phyloP scores from a whole-genome alignment of 805 yeast species.

The Wickerhamomyces alni region DNA sequence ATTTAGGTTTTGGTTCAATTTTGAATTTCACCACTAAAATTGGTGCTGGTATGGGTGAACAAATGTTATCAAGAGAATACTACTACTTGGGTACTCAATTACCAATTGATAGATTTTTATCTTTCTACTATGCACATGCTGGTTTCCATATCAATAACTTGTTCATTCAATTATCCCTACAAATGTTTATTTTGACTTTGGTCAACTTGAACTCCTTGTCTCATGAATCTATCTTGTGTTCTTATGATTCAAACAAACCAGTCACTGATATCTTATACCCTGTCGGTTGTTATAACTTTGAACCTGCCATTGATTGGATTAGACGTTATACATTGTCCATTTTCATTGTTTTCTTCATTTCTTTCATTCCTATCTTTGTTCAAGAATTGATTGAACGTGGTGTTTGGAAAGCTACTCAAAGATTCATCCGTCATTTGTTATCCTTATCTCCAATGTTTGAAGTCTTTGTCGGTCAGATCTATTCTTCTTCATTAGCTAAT shows the following conservation, averaged over 20 bases:
- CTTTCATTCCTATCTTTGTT: constrained; percentile 71
- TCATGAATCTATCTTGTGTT: constrained; percentile 64
- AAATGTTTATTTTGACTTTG: constrained; percentile 62
- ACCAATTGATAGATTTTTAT: constrained; percentile 74
- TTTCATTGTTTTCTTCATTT: constrained; percentile 75
- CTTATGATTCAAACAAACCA: constrained; percentile 59
- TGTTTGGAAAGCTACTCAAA: constrained; percentile 63
- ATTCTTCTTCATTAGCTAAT: constrained; percentile 62
- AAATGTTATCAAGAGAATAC: constrained; percentile 78
- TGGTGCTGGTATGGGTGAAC: constrained; percentile 95
- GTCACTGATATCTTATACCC: constrained; percentile 62
- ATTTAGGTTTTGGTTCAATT: constrained; percentile 81
- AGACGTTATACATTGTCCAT: constrained; percentile 77
- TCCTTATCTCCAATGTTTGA: constrained; percentile 79
- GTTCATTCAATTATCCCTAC: constrained; percentile 71
- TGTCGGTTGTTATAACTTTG: constrained; percentile 65
- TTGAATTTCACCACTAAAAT: constrained; percentile 81
- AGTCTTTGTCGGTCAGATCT: constrained; percentile 76
- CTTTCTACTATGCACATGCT: constrained; percentile 82
- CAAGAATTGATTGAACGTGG: constrained; percentile 84
- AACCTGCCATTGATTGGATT: constrained; percentile 75
- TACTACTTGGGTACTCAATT: constrained; percentile 76
- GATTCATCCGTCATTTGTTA: constrained; percentile 61
- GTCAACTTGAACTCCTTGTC: constrained; percentile 70
- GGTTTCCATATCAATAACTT: constrained; percentile 82